phyloP scores from a whole-genome alignment of 2,329 filamentous ascomycete species.

The Nemania abortiva region DNA sequence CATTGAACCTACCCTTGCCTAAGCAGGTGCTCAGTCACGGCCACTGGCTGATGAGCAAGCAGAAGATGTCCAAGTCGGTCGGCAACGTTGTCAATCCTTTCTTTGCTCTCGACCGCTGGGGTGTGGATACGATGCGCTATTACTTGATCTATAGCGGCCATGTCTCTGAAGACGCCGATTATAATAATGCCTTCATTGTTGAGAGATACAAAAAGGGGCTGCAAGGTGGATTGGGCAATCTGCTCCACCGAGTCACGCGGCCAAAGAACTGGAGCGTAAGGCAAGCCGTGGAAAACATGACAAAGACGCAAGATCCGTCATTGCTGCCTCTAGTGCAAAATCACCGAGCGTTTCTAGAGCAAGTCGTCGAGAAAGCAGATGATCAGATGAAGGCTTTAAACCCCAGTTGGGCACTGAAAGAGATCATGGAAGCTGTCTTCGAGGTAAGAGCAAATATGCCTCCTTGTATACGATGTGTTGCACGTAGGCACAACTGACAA shows the following conservation, averaged over 20 bases:
- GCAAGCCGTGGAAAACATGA: conserved; percentile 63
- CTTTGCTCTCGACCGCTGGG: conserved; percentile 89
- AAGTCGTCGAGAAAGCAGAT: conserved; percentile 58
- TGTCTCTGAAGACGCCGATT: conserved; percentile 82
- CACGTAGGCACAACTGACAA: conserved; percentile 33
- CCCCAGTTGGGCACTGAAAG: conserved; percentile 72
- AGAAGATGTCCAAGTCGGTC: conserved; percentile 96
- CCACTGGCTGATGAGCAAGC: conserved; percentile 92
- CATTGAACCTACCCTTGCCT: conserved; percentile 82
- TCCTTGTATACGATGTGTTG: neutral
- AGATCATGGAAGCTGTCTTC: conserved; percentile 72
- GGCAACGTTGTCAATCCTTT: conserved; percentile 97
- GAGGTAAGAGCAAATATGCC: conserved; percentile 60
- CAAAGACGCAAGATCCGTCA: neutral
- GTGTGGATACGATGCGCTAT: conserved; percentile 87
- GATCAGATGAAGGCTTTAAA: conserved; percentile 73
- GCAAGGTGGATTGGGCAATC: conserved; percentile 82
- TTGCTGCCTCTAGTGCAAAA: conserved; percentile 46
- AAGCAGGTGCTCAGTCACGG: conserved; percentile 87
- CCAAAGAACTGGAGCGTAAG: conserved; percentile 76
- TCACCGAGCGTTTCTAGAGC: conserved; percentile 57
- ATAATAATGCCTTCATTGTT: conserved; percentile 82
- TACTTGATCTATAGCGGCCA: conserved; percentile 87
- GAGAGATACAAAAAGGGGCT: conserved; percentile 83
- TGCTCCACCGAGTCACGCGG: conserved; percentile 77